Conservation (phyloP, 1,139 yeast genomes). For the Suhomyces chickasaworum region DNA sequence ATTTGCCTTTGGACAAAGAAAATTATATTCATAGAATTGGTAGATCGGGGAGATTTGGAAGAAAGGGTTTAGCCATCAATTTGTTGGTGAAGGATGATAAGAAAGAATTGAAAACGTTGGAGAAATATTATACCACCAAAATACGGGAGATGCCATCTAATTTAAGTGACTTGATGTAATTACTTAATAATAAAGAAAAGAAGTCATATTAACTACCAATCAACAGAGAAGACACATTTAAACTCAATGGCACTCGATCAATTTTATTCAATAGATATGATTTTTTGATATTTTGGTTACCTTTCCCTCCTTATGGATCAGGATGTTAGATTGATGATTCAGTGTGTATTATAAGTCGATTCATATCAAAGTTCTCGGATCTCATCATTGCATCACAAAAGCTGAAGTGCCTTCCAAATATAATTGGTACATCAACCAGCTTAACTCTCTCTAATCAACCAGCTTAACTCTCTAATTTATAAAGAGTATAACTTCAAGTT, state of each 20-base stretch:
- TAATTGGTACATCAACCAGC: background rate
- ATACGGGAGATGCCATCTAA: conserved; percentile 89
- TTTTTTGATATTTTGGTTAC: too few species aligned
- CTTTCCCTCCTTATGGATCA: too few species aligned
- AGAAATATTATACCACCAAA: conserved; percentile 72
- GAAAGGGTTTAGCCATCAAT: conserved; percentile 93
- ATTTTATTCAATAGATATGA: too few species aligned
- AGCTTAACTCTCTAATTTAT: too few species aligned
- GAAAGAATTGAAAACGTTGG: conserved; percentile 64
- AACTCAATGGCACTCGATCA: too few species aligned
- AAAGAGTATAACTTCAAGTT: too few species aligned
- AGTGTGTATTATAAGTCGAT: too few species aligned
- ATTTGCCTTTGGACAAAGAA: conserved; percentile 81
- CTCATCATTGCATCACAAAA: background rate
- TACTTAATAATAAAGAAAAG: background rate
- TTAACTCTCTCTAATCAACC: too few species aligned
- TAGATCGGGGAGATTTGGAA: conserved; percentile 91
- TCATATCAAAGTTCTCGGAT: too few species aligned
- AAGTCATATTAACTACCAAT: too few species aligned
- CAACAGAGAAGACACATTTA: too few species aligned
- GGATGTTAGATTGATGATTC: too few species aligned
- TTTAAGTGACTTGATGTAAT: conserved; percentile 49
- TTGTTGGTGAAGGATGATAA: conserved; percentile 75
- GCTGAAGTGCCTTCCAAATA: background rate
- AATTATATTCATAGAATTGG: conserved; percentile 94